Percentiles rank a stretch among this genome's conserved stretches.
Conservation (phyloP, 2,329 filamentous ascomycete genomes). For the Tolypocladium ovalisporum region DNA sequence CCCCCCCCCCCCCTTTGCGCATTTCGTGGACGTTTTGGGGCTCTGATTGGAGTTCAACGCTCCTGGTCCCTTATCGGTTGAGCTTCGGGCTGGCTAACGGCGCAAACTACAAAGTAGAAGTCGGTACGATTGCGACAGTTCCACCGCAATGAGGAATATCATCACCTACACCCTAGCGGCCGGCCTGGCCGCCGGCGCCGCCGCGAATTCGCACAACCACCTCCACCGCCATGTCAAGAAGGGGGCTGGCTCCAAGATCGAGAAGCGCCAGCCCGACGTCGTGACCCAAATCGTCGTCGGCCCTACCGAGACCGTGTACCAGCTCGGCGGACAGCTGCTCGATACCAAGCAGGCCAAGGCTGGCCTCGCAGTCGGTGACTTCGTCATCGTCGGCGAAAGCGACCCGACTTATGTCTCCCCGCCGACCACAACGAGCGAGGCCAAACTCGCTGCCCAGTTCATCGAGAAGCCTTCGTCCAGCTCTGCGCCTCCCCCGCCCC, state of each 20-base stretch:
- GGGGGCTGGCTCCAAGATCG: conserved; percentile 33
- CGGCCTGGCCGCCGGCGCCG: conserved; percentile 37
- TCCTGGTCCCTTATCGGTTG: not conserved
- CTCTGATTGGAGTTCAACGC: not conserved
- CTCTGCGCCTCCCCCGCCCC: conserved; percentile 5
- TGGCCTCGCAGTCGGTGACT: conserved; percentile 62
- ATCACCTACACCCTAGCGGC: conserved; percentile 40
- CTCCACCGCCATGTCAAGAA: conserved; percentile 48
- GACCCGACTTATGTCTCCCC: conserved; percentile 40
- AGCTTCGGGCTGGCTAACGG: not conserved
- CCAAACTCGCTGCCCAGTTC: conserved; percentile 34
- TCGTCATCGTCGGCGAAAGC: conserved; percentile 51
- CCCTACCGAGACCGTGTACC: conserved; percentile 59
- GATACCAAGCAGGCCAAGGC: conserved; percentile 53
- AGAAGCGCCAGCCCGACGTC: conserved; percentile 33
- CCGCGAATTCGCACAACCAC: conserved; percentile 52
- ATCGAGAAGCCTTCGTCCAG: conserved; percentile 29
- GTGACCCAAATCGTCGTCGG: conserved; percentile 45
- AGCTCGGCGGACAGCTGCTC: conserved; percentile 55
- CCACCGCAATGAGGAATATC: conserved; percentile 7
- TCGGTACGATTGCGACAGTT: not conserved
- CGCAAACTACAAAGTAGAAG: not conserved
- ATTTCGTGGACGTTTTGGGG: too few relatives aligned
- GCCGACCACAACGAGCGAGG: conserved; percentile 22
- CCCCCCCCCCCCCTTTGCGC: not conserved